phyloP scores from a whole-genome alignment of 2,329 filamentous ascomycete genomes.

The Alternaria solani region DNA sequence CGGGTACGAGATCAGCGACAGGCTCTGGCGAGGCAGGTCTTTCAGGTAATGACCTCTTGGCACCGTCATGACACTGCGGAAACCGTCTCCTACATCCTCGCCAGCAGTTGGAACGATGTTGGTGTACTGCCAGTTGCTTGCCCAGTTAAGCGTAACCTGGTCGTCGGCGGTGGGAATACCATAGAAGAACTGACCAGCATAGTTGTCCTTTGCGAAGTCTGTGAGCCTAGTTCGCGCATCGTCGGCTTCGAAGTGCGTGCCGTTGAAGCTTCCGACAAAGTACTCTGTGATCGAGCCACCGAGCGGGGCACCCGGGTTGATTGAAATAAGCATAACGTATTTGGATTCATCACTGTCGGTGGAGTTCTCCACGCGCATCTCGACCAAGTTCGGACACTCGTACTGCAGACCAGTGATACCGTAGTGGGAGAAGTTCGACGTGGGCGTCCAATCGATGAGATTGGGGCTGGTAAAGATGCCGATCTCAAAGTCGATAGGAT shows the following conservation, averaged over 20 bases:
- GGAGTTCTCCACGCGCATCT: constrained; percentile 57
- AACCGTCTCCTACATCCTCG: constrained; percentile 54
- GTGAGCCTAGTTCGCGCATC: constrained; percentile 55
- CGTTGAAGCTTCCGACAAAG: constrained; percentile 68
- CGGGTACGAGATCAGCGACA: constrained; percentile 60
- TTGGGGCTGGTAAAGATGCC: constrained; percentile 69
- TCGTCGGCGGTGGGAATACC: constrained; percentile 52
- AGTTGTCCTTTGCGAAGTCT: constrained; percentile 63
- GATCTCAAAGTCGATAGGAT: constrained; percentile 63
- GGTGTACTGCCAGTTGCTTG: constrained; percentile 68
- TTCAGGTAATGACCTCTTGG: constrained; percentile 63
- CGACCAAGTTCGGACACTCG: constrained; percentile 70
- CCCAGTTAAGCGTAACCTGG: constrained; percentile 64
- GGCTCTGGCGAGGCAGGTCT: constrained; percentile 60
- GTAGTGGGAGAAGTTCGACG: constrained; percentile 64
- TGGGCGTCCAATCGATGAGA: constrained; percentile 65
- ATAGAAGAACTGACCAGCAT: constrained; percentile 65
- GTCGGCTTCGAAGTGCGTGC: constrained; percentile 64
- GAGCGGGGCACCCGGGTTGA: constrained; percentile 66
- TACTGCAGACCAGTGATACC: constrained; percentile 65
- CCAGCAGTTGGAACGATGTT: constrained; percentile 62
- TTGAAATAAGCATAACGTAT: constrained; percentile 59
- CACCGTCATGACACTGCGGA: constrained; percentile 62
- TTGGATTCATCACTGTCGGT: constrained; percentile 50
- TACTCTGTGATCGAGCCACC: constrained; percentile 66